These are phyloP conservation scores for Sisymbrium altissimum DNA, from an alignment of 345 rosid genomes.

Conservation along the genomic window DNA sequence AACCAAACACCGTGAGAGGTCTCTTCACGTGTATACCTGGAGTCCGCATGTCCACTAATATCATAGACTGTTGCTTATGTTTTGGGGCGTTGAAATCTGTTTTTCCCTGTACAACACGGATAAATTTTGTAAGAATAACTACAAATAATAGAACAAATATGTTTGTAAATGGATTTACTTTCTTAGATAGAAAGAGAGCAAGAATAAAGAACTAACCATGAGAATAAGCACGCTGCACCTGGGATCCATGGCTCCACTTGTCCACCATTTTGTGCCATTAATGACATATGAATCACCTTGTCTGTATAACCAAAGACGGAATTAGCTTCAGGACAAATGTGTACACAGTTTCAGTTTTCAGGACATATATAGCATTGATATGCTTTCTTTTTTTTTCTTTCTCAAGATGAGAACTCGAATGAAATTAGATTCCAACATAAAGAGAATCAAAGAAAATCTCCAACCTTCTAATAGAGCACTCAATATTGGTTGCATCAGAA, in stretches of 20 bases:
- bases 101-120: slow-evolving; percentile 61
- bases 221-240: slow-evolving; percentile 91
- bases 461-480: slow-evolving; percentile 88
- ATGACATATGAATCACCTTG: slow-evolving; percentile 76
- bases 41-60: slow-evolving; percentile 72
- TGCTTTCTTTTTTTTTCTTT: background rate
- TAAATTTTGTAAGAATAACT: background rate
- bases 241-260: slow-evolving; percentile 99
- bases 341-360: background rate
- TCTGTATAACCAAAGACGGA: slow-evolving; percentile 40
- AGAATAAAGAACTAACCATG: slow-evolving; percentile 66
- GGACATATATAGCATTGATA: background rate
- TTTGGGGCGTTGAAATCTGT: slow-evolving; percentile 73
- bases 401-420: background rate
- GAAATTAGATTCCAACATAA: slow-evolving; percentile 1
- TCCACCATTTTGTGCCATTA: slow-evolving; percentile 98
- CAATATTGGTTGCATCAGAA: slow-evolving; percentile 97
- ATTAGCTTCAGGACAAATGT: background rate
- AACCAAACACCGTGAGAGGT: slow-evolving; percentile 86
- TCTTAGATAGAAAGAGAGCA: background rate
- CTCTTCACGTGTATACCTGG: slow-evolving; percentile 76
- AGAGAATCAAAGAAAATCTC: background rate
- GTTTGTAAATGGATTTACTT: background rate
- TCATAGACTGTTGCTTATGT: slow-evolving; percentile 98
- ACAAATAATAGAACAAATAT: background rate